Base-by-base conservation (phyloP, 495 filamentous ascomycete species). In the Penicillium canescens region DNA sequence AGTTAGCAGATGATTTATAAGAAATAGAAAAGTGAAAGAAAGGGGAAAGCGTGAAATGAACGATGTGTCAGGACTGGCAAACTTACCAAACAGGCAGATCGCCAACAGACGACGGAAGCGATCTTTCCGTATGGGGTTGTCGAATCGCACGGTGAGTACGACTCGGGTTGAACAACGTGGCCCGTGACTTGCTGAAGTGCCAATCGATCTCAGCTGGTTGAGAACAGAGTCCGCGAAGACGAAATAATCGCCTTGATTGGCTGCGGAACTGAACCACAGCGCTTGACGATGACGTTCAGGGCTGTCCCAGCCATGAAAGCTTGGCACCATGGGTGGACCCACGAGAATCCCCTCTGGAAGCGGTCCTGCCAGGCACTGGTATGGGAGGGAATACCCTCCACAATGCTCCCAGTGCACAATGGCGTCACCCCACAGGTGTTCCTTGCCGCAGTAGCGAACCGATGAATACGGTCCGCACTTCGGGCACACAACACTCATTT, bases 391-490 rank as follows among this genome's bases (percentile, higher is more conserved):
- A 1, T 14, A 28, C 8, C 58, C 23, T 10, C 62, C 61, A 36
- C 75, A 78, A 23, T 46, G 20, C 7, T 28, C 0, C 70, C 74
- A 78, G 56, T 79, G 76, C 0, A 9, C 0, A 40, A 60, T 57
- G 42, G 73, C 46, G 36, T 77, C 73, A 16, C 55, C 47, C 23
- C 71, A 42, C 5, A 76, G 55, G 47, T 78, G 74, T n/a, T 66
- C 44, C 34, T 63, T 61, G 14, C 53, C 55, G 57, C 78, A 80
- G 59, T 78, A 80, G 13, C 71, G 67, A 12, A 68, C 43, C 26
- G 46, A 20, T 6, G 72, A 72, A 52, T 56, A 76, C 1, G 78
- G 77, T 6, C 78, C 78, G 55, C 78, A 80, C 5, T 60, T 45
- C 6, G 69, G 69, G 55, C 78, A 80, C 60, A 77, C 69, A 11